Base-by-base conservation (phyloP, 306 rosid genomes). In the Pyrus bretschneideri region DNA sequence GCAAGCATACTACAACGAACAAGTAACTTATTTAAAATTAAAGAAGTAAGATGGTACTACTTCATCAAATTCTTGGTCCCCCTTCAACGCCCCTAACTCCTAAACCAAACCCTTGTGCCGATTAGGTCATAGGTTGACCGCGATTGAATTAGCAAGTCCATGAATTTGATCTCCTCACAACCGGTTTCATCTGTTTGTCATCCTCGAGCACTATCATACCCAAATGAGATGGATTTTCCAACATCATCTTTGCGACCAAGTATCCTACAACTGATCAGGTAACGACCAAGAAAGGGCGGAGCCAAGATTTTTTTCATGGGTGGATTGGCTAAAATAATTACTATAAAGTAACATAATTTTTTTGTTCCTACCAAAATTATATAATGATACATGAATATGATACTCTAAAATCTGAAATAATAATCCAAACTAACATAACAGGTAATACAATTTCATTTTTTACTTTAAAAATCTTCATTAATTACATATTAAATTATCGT, bases 191-290 rank as follows among this genome's bases (percentile, higher is more conserved):
- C 44, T 57, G 88, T 64, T 76, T 90, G 84, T 88, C 93, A 80
- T 92, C 97, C 81, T 92, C 93, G 0, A 89, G 81, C 12, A 89
- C 77, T 58, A 89, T 27, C 80, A 92, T 87, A 4, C 96, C 96
- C 58, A 89, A 33, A 83, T 78, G 96, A 67, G 96, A 87, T 4
- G 97, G 95, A 66, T 92, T 91, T 76, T 92, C 93, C 23, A 92
- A 67, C 96, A 88, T 78, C 91, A 87, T 88, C 84, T 86, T 92
- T 15, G 97, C 96, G 54, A 83, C 87, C 85, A 92, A 75, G 82
- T 92, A 90, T 63, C 93, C 90, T 22, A 96, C 90, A 78, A 89
- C 68, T 40, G 96, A 92, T 93, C 96, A 92, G 8, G 97, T 6
- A 35, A 35, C 0, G 40, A 35, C 2, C 8, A 35, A 35, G 1